Conservation (phyloP, 257 asterid species). For the Solanum acaule region DNA sequence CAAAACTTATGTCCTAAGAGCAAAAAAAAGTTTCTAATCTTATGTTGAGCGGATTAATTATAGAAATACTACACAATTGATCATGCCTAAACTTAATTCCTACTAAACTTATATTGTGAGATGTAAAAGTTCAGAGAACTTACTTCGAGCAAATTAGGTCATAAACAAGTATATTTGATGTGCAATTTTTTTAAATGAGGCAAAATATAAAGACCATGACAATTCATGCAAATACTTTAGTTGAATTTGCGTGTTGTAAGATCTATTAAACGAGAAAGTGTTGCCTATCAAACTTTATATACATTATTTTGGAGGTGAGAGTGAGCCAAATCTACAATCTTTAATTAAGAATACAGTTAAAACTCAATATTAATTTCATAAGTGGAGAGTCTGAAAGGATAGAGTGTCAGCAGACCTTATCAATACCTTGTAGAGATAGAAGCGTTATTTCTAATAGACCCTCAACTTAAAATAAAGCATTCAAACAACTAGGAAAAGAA, state of each 20-base stretch:
- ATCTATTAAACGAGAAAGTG: neutral
- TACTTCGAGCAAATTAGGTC: neutral
- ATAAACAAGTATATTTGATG: neutral
- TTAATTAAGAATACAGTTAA: too few relatives aligned
- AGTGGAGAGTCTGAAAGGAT: neutral
- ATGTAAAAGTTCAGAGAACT: neutral
- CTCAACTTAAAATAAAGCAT: too few relatives aligned
- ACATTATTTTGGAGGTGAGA: neutral
- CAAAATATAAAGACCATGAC: neutral
- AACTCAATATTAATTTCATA: too few relatives aligned
- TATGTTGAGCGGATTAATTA: too few relatives aligned
- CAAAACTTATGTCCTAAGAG: neutral
- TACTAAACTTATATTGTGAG: neutral
- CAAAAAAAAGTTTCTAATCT: neutral
- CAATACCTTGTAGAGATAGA: too few relatives aligned
- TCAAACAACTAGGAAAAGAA: neutral
- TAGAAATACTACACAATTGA: neutral
- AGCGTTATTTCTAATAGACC: too few relatives aligned
- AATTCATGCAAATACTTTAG: neutral
- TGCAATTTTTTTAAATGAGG: neutral
- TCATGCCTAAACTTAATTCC: neutral
- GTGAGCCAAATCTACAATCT: neutral
- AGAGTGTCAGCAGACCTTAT: too few relatives aligned
- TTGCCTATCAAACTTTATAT: neutral
- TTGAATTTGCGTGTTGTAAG: neutral